Evolutionary conservation across 805 yeast species (phyloP).

Genomic region (Saturnispora sanitii): DNA sequence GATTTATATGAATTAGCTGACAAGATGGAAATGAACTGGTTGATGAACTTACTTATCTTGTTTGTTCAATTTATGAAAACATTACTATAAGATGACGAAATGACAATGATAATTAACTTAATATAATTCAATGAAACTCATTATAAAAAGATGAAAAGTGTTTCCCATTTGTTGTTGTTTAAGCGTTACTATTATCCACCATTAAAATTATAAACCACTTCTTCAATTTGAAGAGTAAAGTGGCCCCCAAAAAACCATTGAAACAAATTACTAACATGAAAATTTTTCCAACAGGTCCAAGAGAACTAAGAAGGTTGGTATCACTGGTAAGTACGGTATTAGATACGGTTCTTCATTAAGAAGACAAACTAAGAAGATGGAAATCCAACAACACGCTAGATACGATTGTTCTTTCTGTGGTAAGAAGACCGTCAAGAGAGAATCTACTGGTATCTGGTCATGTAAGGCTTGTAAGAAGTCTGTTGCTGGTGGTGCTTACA

Average conservation of each 20-base stretch:
- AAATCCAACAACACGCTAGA: conserved; percentile 97
- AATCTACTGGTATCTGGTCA: conserved; percentile 98
- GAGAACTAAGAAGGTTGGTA: conserved; percentile 99
- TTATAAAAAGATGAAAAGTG: too few relatives aligned
- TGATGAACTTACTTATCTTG: not conserved
- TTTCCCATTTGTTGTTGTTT: not conserved
- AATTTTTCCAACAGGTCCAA: conserved; percentile 67
- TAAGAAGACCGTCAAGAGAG: conserved; percentile 95
- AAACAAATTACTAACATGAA: conserved; percentile 5
- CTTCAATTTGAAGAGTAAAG: not conserved
- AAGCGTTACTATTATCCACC: not conserved
- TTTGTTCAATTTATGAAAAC: too few relatives aligned
- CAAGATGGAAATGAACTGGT: not conserved
- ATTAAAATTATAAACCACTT: not conserved
- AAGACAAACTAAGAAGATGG: conserved; percentile 99
- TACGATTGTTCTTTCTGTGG: conserved; percentile 99
- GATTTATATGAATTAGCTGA: not conserved
- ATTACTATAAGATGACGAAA: too few relatives aligned
- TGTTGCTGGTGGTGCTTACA: conserved; percentile 99
- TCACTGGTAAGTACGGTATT: conserved; percentile 99
- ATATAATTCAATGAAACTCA: too few relatives aligned
- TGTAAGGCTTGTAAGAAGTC: conserved; percentile 93
- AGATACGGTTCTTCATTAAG: conserved; percentile 99
- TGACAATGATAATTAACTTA: too few relatives aligned
- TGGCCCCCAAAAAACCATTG: not conserved